Evolutionary conservation across 768 basidiomycete species (phyloP).

Genomic region (Boletus pseudopeckii): DNA sequence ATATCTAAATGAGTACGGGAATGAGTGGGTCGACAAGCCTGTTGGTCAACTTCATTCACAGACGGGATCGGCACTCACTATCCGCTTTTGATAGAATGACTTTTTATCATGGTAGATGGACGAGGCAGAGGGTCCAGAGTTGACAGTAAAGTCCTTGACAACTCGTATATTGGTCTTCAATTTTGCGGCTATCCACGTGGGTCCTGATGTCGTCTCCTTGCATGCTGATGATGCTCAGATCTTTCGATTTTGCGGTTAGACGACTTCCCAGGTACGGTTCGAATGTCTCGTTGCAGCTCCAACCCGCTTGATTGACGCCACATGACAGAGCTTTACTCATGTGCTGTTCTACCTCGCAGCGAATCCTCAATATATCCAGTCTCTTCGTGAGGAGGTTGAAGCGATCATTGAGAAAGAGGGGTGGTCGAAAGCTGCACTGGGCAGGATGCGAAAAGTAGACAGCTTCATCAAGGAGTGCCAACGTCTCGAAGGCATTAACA

Average conservation of each 20-base stretch:
- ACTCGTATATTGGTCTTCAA: not conserved
- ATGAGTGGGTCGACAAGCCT: slow-evolving; percentile 19
- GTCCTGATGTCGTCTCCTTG: no score
- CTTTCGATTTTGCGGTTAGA: no score
- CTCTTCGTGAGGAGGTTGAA: not conserved
- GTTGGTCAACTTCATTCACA: slow-evolving; percentile 6
- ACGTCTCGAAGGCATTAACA: slow-evolving; percentile 4
- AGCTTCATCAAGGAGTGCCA: slow-evolving; percentile 31
- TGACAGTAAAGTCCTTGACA: slow-evolving; percentile 19
- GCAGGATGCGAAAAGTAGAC: slow-evolving; percentile 35
- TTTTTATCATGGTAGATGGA: slow-evolving; percentile 32
- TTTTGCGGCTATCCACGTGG: no score
- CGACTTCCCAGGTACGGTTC: no score
- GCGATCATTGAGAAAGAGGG: not conserved
- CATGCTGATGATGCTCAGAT: no score
- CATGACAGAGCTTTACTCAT: no score
- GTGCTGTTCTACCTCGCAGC: no score
- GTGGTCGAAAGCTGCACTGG: slow-evolving; percentile 13
- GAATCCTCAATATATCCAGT: no score
- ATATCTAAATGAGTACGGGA: no score
- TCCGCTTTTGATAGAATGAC: slow-evolving; percentile 22
- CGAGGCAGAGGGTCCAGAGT: slow-evolving; percentile 14
- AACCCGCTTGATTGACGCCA: no score
- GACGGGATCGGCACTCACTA: no score
- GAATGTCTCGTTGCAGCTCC: no score